These are phyloP conservation scores for Mortierella antarctica DNA, from an alignment of 192 early-diverging fungal species.

Conservation along the genomic window DNA sequence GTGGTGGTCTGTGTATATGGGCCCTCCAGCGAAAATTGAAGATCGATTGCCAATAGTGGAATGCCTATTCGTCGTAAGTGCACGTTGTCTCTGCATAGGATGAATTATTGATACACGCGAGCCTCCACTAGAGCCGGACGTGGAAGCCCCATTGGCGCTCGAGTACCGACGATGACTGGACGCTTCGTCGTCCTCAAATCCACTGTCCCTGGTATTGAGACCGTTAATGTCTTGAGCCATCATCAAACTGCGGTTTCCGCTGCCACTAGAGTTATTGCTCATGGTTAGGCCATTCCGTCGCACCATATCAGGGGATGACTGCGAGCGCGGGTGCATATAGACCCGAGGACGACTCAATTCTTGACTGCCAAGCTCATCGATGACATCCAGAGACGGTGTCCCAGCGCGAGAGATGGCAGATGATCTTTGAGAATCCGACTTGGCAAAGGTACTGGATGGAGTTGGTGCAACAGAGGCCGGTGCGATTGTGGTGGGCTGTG, in stretches of 20 bases:
- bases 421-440: not conserved
- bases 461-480: slow-evolving; percentile 4
- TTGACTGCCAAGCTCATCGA: slow-evolving; percentile 5
- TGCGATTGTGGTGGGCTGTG: not conserved
- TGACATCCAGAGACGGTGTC: slow-evolving; percentile 12
- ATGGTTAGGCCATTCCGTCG: not conserved
- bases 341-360: slow-evolving; percentile 2
- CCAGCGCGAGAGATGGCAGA: not conserved
- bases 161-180: slow-evolving; percentile 23
- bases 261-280: not conserved
- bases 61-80: not conserved
- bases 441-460: not conserved
- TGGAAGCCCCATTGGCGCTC: not conserved
- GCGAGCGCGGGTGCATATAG: slow-evolving; percentile 8
- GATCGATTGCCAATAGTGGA: not conserved
- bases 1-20: slow-evolving; percentile 4
- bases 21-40: not conserved
- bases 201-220: slow-evolving; percentile 21
- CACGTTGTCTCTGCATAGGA: slow-evolving; percentile 5
- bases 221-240: not conserved
- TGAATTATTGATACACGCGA: not conserved
- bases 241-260: not conserved
- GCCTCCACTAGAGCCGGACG: not conserved
- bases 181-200: slow-evolving; percentile 17
- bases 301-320: slow-evolving; percentile 1